Base-by-base conservation (phyloP, 371 early-diverging fungal species). In the Dinochytrium kinnereticum region DNA sequence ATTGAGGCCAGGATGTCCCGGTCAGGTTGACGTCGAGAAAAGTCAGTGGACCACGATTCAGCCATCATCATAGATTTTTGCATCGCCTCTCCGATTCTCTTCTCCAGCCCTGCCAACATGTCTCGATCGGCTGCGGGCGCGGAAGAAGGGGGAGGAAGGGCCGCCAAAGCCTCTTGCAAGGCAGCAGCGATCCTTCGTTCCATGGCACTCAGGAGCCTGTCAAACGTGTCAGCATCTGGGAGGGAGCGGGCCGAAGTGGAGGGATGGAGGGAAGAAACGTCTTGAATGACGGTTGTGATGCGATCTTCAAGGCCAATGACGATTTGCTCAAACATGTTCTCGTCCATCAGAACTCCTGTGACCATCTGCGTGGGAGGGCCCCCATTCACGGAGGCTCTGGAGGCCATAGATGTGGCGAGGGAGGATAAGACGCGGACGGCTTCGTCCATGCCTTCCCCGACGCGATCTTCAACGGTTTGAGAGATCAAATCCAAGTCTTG, bases 171-270 rank as follows among this genome's bases (percentile, higher is more conserved):
- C 36, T 64, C 26, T 36, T 64, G 34, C 19, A 64, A 3, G 2
- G 33, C 64, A 15, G 15, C 33, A 15, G 36, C 64, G 64, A 64
- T 64, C 33, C 64, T 15, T 37, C 64, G 3, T 37, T 64, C 64
- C 37, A 64, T 13, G 34, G 36, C 64, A 13, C 33, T 37, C 64
- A 37, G 13, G 34, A 37, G 33, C 26, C 36, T 17, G 34, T 64
- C 36, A 15, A 64, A 13, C 15, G 5, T 37, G 13, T 33, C 3
- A 15, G 64, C 64, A 28, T 30, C 57, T 10, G 33, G 57, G 7
- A 21, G 57, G 24, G 10, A 30, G 17, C 7, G 57, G 26, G 10
- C 17, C 10, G 7, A 30, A 13, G 21, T 21, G 24, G 10, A 24
- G 17, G 26, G 57, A 57, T 57, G 57, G 26, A 15, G 10, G 3